A percentile compares a stretch with the other conserved stretches of the same genome.
phyloP scores from a whole-genome alignment of 2,329 filamentous ascomycete species.

The Cytospora paraplurivora region DNA sequence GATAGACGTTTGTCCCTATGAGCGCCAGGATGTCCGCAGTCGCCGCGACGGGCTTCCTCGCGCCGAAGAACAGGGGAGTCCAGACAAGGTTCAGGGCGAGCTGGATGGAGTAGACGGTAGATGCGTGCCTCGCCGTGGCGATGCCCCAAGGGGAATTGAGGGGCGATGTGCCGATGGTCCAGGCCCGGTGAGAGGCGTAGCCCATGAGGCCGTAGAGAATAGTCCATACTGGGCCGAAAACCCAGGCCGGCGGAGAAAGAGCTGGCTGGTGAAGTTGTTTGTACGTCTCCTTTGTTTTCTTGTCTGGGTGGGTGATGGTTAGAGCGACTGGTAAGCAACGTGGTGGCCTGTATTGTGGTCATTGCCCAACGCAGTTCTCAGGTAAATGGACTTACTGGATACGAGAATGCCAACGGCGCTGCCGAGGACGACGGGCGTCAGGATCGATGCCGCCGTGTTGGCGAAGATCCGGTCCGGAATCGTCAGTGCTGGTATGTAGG shows the following conservation, averaged over 20 bases:
- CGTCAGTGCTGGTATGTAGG: constrained; percentile 74
- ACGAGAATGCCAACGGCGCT: constrained; percentile 70
- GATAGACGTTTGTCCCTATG: constrained; percentile 69
- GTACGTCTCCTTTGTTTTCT: constrained; percentile 63
- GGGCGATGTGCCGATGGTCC: constrained; percentile 62
- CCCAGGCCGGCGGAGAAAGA: constrained; percentile 59
- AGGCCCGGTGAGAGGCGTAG: constrained; percentile 81
- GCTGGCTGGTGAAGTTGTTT: constrained; percentile 69
- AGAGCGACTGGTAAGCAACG: constrained; percentile 6
- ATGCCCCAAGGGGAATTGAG: constrained; percentile 54
- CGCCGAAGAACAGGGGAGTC: constrained; percentile 92
- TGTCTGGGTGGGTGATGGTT: constrained; percentile 20
- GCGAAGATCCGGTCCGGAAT: constrained; percentile 73
- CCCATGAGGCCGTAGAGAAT: constrained; percentile 76
- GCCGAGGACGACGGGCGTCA: constrained; percentile 74
- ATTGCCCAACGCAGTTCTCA: neutral
- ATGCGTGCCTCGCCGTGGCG: constrained; percentile 64
- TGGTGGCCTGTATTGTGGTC: constrained; percentile 11
- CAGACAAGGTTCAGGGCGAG: constrained; percentile 82
- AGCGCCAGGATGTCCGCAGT: constrained; percentile 74
- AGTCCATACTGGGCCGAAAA: constrained; percentile 69
- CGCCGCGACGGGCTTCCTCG: constrained; percentile 72
- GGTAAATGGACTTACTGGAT: constrained; percentile 54
- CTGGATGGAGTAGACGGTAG: constrained; percentile 83
- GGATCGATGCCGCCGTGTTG: constrained; percentile 70